These are phyloP conservation scores for Candida vaughaniae DNA, from an alignment of 805 yeast genomes.

Conservation along the genomic window DNA sequence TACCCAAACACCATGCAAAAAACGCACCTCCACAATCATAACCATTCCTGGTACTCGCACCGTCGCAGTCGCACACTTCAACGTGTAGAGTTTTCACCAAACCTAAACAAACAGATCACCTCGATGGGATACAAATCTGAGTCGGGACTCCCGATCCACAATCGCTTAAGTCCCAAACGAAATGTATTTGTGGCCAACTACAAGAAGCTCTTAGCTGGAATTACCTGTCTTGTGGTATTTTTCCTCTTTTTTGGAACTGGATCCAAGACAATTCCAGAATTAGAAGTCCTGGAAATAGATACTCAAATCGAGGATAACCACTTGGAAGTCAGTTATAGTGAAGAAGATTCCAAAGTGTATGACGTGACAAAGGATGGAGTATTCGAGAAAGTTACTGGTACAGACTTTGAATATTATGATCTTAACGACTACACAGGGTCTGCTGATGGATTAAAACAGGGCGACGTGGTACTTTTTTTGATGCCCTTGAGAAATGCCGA, in stretches of 20 bases:
- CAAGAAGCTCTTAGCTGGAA: constrained; percentile 10
- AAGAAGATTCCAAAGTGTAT: constrained; percentile 15
- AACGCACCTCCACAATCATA: no score
- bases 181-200: constrained; percentile 37
- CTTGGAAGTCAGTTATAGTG: constrained; percentile 12
- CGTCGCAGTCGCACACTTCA: no score
- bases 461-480: constrained; percentile 66
- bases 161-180: constrained; percentile 70
- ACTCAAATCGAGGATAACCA: constrained; percentile 14
- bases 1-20: neutral
- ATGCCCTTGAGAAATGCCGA: constrained; percentile 82
- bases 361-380: constrained; percentile 20
- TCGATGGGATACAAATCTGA: no score
- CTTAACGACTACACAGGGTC: constrained; percentile 56
- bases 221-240: constrained; percentile 3
- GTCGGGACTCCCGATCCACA: constrained; percentile 15
- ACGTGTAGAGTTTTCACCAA: neutral
- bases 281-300: constrained; percentile 12
- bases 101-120: no score
- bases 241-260: constrained; percentile 2
- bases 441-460: constrained; percentile 45
- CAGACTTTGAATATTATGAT: constrained; percentile 59
- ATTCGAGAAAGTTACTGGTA: constrained; percentile 5
- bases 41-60: no score
- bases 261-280: constrained; percentile 6